These are phyloP conservation scores for Macaranga tanarius DNA, from an alignment of 441 rosid genomes.

Conservation along the genomic window DNA sequence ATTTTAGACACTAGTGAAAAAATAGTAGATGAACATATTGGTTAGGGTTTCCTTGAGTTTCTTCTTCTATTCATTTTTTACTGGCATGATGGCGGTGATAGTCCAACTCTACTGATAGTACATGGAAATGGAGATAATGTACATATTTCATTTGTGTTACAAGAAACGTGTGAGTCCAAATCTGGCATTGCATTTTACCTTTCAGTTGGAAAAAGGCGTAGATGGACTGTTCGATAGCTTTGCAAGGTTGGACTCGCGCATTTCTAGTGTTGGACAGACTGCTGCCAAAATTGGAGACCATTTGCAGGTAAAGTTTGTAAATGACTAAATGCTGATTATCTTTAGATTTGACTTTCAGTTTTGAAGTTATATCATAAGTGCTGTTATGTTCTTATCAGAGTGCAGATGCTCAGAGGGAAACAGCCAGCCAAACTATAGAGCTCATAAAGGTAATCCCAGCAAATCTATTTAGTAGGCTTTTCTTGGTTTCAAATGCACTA, in stretches of 20 bases:
- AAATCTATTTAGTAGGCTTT: slow-evolving; percentile 19
- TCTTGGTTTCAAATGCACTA: slow-evolving; percentile 21
- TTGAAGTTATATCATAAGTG: slow-evolving; percentile 13
- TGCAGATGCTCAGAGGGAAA: slow-evolving; percentile 99
- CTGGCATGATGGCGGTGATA: not conserved
- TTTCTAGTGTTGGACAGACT: slow-evolving; percentile 99
- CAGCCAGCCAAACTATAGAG: slow-evolving; percentile 97
- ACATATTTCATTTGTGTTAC: not conserved
- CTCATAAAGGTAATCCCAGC: slow-evolving; percentile 74
- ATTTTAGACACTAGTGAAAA: slow-evolving; percentile 8
- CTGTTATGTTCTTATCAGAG: slow-evolving; percentile 56
- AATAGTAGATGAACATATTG: not conserved
- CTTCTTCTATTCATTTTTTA: not conserved
- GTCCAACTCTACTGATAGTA: not conserved
- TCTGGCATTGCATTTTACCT: slow-evolving; percentile 11
- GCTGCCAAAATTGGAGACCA: slow-evolving; percentile 99
- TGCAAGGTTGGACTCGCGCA: slow-evolving; percentile 97
- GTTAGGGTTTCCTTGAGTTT: not conserved
- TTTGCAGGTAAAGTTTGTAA: slow-evolving; percentile 65
- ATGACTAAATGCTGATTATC: slow-evolving; percentile 7
- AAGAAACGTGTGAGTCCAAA: not conserved
- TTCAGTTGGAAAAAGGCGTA: slow-evolving; percentile 93
- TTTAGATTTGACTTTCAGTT: slow-evolving; percentile 9
- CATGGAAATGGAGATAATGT: not conserved
- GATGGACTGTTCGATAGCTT: slow-evolving; percentile 97